Conservation (phyloP, 352 stramenopile species). For the Globisporangium sylvaticum region DNA sequence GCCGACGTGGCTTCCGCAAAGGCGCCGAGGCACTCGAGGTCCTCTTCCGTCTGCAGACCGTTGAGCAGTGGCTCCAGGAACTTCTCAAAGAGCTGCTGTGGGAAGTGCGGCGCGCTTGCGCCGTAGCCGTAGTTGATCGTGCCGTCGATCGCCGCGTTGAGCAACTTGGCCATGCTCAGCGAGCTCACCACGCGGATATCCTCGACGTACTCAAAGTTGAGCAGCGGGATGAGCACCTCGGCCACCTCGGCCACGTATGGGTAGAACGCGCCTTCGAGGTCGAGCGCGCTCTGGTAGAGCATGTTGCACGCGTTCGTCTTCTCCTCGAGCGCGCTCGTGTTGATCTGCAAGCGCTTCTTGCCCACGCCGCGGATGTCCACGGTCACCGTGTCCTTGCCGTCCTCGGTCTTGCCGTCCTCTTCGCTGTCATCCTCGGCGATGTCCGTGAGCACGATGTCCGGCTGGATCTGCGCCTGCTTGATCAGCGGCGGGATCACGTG, state of each 20-base stretch:
- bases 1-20: constrained; percentile 75
- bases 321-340: constrained; percentile 82
- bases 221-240: constrained; percentile 68
- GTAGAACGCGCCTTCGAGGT: constrained; percentile 80
- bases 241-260: constrained; percentile 78
- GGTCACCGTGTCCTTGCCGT: constrained; percentile 71
- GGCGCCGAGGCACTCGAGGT: constrained; percentile 73
- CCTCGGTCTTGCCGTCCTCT: constrained; percentile 48
- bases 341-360: constrained; percentile 85
- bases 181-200: constrained; percentile 79
- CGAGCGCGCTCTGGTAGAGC: constrained; percentile 83
- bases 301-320: constrained; percentile 89
- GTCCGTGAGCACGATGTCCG: constrained; percentile 77
- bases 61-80: constrained; percentile 74
- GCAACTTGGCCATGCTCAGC: constrained; percentile 71
- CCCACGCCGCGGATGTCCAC: constrained; percentile 73
- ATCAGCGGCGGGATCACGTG: constrained; percentile 81
- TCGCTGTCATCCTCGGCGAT: constrained; percentile 50
- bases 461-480: constrained; percentile 75
- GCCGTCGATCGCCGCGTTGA: constrained; percentile 69
- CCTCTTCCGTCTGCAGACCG: constrained; percentile 67
- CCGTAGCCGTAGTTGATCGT: constrained; percentile 61
- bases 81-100: constrained; percentile 80
- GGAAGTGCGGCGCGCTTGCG: constrained; percentile 51
- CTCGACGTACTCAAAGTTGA: constrained; percentile 84